Base-by-base conservation (phyloP, 2,329 filamentous ascomycete species). In the Blumeria hordei region DNA sequence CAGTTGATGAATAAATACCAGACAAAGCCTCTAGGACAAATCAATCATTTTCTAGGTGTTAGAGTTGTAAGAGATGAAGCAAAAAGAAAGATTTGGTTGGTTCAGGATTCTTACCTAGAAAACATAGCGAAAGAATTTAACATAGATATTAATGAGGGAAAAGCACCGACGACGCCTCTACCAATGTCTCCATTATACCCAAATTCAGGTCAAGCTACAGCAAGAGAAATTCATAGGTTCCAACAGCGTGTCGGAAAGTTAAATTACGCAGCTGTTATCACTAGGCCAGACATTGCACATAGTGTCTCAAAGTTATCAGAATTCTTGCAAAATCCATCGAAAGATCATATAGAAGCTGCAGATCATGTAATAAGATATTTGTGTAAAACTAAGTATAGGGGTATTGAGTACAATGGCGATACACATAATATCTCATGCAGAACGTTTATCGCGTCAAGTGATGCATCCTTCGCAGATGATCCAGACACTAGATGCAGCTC, bases 81-180 rank as follows among this genome's bases (percentile, higher is more conserved):
- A 35, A 16, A 14, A 16, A 35, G 21, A 53, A 53, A 53, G 33
- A 21, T 43, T 43, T 53, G 51, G 51, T 28, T 53, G 28, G 28
- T 54, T 11, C 43, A 54, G 34, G 53, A 54, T 32, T 16, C 53
- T 16, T 47, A 54, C 16, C 10, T 54, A 8, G 53, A 54, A 7
- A 18, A 3, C 1, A 47, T 54, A 14, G 39, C 41, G 1, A 54
- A 45, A 47, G 34, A 49, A 47, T 54, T 45, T 33, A 34, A 47
- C 9, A 50, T 47, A n/a, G 21, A 41, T n/a, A 37, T 43, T 6
- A 14, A 54, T 6, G 12, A 36, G 11, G 10, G 7, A 6, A 47
- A 47, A 49, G 21, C 32, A 14, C 16, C 21, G 16, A 18, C 28
- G 18, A 54, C 28, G 6, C 39, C 53, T 8, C n/a, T 36, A 3